These are phyloP conservation scores for Coemansia guatemalensis DNA, from an alignment of 192 early-diverging fungal genomes.

Conservation along the genomic window DNA sequence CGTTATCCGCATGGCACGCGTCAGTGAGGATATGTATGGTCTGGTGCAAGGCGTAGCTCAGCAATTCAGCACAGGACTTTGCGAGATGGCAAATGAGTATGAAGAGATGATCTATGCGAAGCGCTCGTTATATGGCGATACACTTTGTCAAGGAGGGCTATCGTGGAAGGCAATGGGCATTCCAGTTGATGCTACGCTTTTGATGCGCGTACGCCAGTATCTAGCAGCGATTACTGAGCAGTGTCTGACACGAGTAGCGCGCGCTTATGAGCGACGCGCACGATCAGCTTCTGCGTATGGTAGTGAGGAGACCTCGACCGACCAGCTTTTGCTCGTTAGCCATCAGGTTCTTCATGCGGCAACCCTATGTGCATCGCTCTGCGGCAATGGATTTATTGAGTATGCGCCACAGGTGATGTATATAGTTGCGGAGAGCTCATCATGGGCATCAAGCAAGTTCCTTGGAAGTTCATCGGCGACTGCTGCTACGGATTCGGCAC, in stretches of 20 bases:
- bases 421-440: constrained; percentile 35
- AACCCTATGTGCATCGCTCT: constrained; percentile 25
- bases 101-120: constrained; percentile 35
- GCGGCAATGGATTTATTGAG: constrained; percentile 25
- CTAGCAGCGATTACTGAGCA: constrained; percentile 27
- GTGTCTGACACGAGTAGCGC: constrained; percentile 34
- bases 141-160: constrained; percentile 35
- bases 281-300: constrained; percentile 33
- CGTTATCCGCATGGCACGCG: constrained; percentile 21
- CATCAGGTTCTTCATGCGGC: constrained; percentile 36
- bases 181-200: constrained; percentile 31
- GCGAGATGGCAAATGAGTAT: constrained; percentile 29
- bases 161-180: constrained; percentile 44
- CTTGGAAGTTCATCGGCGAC: neutral
- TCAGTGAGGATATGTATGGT: constrained; percentile 41
- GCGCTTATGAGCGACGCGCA: constrained; percentile 32
- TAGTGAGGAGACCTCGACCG: constrained; percentile 28
- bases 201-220: constrained; percentile 33
- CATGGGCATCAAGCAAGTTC: constrained; percentile 31
- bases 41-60: constrained; percentile 23
- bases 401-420: constrained; percentile 34
- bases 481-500: neutral
- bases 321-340: constrained; percentile 23
- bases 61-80: constrained; percentile 15
- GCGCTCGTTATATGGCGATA: constrained; percentile 29